These are phyloP conservation scores for Brassica incana DNA, from an alignment of 345 rosid genomes.

Conservation along the genomic window DNA sequence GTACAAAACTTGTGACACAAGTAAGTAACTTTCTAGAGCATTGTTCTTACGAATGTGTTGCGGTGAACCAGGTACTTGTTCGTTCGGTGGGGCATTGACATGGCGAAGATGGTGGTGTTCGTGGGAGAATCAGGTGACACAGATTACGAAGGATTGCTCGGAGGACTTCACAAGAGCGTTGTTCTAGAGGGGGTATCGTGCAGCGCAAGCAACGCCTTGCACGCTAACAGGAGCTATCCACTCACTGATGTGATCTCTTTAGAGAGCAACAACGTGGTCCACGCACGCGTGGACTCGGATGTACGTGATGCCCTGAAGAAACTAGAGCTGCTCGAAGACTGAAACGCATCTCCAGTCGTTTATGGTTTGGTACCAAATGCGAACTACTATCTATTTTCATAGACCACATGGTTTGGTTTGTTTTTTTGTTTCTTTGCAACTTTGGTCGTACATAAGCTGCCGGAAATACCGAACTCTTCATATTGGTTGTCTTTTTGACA, in stretches of 20 bases:
- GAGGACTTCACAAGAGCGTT: constrained; percentile 80
- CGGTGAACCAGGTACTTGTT: constrained; percentile 67
- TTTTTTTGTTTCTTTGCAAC: constrained; percentile 17
- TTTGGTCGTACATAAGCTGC: constrained; percentile 34
- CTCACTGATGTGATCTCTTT: constrained; percentile 74
- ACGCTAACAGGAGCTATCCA: constrained; percentile 72
- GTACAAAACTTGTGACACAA: not conserved
- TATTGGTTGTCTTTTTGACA: constrained; percentile 38
- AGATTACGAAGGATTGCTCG: constrained; percentile 89
- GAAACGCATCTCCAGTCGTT: not conserved
- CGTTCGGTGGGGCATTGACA: constrained; percentile 90
- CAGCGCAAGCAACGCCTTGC: constrained; percentile 54
- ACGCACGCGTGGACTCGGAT: constrained; percentile 51
- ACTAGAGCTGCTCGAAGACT: constrained; percentile 50
- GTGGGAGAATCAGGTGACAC: constrained; percentile 95
- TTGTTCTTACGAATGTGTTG: not conserved
- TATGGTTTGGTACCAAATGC: constrained; percentile 5
- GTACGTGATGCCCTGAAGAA: constrained; percentile 61
- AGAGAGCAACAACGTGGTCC: constrained; percentile 66
- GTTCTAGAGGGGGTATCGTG: constrained; percentile 71
- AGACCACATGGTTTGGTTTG: constrained; percentile 38
- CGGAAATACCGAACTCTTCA: constrained; percentile 35
- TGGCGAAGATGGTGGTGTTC: constrained; percentile 81
- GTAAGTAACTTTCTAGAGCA: not conserved
- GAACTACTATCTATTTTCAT: constrained; percentile 10